Conservation (phyloP, 2,329 filamentous ascomycete species). For the Fusarium buharicum region DNA sequence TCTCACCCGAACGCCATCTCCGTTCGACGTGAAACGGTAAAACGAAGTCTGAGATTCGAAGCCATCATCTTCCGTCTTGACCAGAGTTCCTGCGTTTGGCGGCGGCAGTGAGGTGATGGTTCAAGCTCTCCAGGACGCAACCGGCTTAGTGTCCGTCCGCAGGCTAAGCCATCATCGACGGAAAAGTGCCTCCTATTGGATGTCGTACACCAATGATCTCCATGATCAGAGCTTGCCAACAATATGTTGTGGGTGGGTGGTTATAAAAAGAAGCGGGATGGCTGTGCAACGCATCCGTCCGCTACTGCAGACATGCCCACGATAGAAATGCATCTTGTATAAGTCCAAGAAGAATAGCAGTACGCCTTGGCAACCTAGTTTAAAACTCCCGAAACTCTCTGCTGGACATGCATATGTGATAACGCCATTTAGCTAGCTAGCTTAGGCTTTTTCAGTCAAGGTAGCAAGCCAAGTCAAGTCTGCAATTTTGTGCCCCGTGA, state of each 20-base stretch:
- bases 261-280: slow-evolving; percentile 48
- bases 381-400: slow-evolving; percentile 10
- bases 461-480: not conserved
- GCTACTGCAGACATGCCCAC: slow-evolving; percentile 9
- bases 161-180: slow-evolving; percentile 36
- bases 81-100: slow-evolving; percentile 43
- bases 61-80: slow-evolving; percentile 34
- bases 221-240: slow-evolving; percentile 29
- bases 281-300: slow-evolving; percentile 40
- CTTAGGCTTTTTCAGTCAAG: slow-evolving; percentile 19
- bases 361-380: not conserved
- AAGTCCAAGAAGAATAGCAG: slow-evolving; percentile 8
- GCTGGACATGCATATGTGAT: slow-evolving; percentile 8
- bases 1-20: slow-evolving; percentile 33
- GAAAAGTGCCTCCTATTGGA: slow-evolving; percentile 37
- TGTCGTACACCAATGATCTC: slow-evolving; percentile 19
- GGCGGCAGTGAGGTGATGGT: slow-evolving; percentile 33
- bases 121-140: slow-evolving; percentile 33
- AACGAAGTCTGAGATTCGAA: slow-evolving; percentile 27
- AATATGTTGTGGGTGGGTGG: slow-evolving; percentile 19
- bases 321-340: not conserved
- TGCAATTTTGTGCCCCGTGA: not conserved
- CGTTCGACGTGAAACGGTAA: slow-evolving; percentile 35
- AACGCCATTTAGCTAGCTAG: slow-evolving; percentile 11
- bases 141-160: slow-evolving; percentile 25